These are phyloP conservation scores for Senecio squalidus DNA, from an alignment of 140 eudicot species.

Conservation along the genomic window DNA sequence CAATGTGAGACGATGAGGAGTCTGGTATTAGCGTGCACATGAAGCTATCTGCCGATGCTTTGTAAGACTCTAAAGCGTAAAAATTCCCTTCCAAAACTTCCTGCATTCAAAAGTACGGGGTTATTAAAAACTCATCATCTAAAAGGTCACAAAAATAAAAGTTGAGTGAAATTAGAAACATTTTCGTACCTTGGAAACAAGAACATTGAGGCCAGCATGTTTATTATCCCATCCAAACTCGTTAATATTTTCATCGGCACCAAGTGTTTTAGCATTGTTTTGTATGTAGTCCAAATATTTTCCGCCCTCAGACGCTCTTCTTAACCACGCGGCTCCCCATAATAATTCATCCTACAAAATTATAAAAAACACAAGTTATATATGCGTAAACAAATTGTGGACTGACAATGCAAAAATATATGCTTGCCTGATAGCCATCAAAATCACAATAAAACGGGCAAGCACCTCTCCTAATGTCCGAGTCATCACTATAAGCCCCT, in stretches of 20 bases:
- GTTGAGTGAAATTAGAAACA: not conserved
- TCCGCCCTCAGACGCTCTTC: constrained; percentile 64
- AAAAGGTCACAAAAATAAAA: not conserved
- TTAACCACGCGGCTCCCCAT: constrained; percentile 99
- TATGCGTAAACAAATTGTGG: not conserved
- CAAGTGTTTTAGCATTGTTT: constrained; percentile 79
- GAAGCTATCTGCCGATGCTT: constrained; percentile 83
- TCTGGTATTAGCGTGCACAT: constrained; percentile 82
- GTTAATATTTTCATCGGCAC: constrained; percentile 80
- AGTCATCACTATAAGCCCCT: constrained; percentile 88
- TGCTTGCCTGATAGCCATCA: constrained; percentile 87
- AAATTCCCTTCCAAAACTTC: constrained; percentile 66
- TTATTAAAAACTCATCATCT: not conserved
- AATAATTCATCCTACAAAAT: constrained; percentile 74
- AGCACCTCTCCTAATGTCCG: constrained; percentile 52
- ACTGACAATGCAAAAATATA: not conserved
- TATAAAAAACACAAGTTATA: too few species aligned
- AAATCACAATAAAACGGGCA: constrained; percentile 97
- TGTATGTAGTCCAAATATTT: constrained; percentile 71
- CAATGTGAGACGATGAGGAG: constrained; percentile 63
- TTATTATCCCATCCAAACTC: constrained; percentile 99
- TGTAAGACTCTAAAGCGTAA: constrained; percentile 66
- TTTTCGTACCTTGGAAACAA: constrained; percentile 78
- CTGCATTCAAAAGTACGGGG: constrained; percentile 24
- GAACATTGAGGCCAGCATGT: constrained; percentile 97